These are phyloP conservation scores for Epichloe glyceriae DNA, from an alignment of 2,329 filamentous ascomycete species.

Conservation along the genomic window DNA sequence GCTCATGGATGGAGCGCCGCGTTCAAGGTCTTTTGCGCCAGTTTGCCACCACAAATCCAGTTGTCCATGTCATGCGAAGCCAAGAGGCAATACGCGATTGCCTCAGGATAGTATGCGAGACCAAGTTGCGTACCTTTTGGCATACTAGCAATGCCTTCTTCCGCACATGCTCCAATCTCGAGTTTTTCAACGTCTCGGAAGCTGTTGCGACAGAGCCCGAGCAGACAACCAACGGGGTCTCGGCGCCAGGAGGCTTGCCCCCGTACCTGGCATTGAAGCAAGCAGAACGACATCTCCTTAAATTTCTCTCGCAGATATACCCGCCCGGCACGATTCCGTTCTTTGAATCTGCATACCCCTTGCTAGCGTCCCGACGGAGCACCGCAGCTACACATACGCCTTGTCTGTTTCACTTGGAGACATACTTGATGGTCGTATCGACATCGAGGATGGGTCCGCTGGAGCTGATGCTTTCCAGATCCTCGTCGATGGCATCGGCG, in stretches of 20 bases:
- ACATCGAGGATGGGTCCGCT: conserved; percentile 53
- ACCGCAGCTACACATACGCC: conserved; percentile 53
- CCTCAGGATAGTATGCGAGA: conserved; percentile 40
- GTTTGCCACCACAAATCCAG: conserved; percentile 51
- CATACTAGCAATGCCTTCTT: conserved; percentile 45
- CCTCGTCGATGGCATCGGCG: conserved; percentile 30
- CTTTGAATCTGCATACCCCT: conserved; percentile 51
- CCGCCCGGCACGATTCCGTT: conserved; percentile 41
- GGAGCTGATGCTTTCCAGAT: conserved; percentile 56
- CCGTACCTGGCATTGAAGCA: conserved; percentile 56
- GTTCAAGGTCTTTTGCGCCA: conserved; percentile 47
- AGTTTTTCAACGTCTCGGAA: conserved; percentile 66
- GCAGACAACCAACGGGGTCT: background rate
- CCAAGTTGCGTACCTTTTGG: conserved; percentile 45
- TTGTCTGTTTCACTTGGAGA: conserved; percentile 46
- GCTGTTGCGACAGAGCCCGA: conserved; percentile 15
- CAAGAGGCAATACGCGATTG: conserved; percentile 50
- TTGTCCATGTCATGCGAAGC: conserved; percentile 58
- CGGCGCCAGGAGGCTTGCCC: conserved; percentile 26
- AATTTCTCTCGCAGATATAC: conserved; percentile 51
- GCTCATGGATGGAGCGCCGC: conserved; percentile 55
- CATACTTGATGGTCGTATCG: conserved; percentile 37
- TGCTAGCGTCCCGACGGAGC: conserved; percentile 45
- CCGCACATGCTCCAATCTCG: conserved; percentile 55
- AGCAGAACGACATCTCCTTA: conserved; percentile 55